These are phyloP conservation scores for Diplodia corticola DNA, from an alignment of 2,329 filamentous ascomycete genomes.

Conservation along the genomic window DNA sequence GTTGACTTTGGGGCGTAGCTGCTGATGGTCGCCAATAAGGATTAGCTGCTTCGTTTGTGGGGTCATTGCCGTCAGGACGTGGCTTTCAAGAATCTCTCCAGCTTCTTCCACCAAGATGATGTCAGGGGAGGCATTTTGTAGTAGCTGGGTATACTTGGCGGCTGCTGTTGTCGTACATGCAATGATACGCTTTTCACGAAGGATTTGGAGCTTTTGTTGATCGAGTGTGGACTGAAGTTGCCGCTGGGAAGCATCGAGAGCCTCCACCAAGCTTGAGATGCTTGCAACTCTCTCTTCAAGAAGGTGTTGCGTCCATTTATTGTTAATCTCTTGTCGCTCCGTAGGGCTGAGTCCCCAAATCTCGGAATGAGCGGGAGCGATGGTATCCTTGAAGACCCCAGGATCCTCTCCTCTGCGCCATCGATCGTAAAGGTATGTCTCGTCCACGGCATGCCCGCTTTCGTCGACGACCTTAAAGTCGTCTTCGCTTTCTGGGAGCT, in stretches of 20 bases:
- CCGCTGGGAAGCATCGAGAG: slow-evolving; percentile 41
- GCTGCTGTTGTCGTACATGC: slow-evolving; percentile 71
- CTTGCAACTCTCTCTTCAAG: slow-evolving; percentile 53
- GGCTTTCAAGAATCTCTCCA: slow-evolving; percentile 70
- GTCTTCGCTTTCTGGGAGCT: slow-evolving; percentile 47
- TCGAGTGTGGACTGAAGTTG: slow-evolving; percentile 38
- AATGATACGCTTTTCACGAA: slow-evolving; percentile 62
- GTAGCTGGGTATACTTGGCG: slow-evolving; percentile 59
- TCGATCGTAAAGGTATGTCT: slow-evolving; percentile 54
- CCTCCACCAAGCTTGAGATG: slow-evolving; percentile 42
- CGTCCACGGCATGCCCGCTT: slow-evolving; percentile 46
- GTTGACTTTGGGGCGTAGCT: slow-evolving; percentile 67
- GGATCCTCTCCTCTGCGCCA: slow-evolving; percentile 55
- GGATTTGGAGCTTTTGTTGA: slow-evolving; percentile 32
- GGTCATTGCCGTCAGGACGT: slow-evolving; percentile 62
- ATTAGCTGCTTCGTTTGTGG: slow-evolving; percentile 62
- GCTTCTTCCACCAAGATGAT: slow-evolving; percentile 71
- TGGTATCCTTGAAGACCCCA: slow-evolving; percentile 43
- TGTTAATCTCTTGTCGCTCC: slow-evolving; percentile 38
- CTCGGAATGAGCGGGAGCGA: slow-evolving; percentile 30
- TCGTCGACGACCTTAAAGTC: slow-evolving; percentile 52
- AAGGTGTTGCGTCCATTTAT: slow-evolving; percentile 34
- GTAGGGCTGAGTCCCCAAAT: slow-evolving; percentile 57
- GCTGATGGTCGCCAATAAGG: slow-evolving; percentile 72
- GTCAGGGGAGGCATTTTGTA: slow-evolving; percentile 58